Percentiles rank a stretch among this genome's conserved stretches.
phyloP scores from a whole-genome alignment of 768 basidiomycete genomes.

The Pulveroboletus sp. region DNA sequence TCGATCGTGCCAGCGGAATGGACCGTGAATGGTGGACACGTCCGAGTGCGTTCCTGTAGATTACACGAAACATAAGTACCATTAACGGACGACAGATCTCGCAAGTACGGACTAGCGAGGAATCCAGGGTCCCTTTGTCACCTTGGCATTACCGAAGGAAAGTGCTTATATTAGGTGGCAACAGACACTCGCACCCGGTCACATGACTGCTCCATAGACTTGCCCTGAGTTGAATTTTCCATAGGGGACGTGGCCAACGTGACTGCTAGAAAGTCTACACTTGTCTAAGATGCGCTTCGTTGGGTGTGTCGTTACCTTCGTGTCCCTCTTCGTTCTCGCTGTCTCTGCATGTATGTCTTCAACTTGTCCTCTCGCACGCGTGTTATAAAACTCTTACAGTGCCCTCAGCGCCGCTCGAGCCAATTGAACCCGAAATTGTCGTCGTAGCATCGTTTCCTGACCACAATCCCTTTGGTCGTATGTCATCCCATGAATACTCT shows the following conservation, averaged over 20 bases:
- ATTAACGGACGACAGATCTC: too few relatives aligned
- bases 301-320: conserved; percentile 24
- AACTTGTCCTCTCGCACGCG: not conserved
- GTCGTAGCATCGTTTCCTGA: conserved; percentile 60
- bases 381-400: conserved; percentile 2
- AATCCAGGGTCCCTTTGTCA: too few relatives aligned
- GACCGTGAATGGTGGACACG: too few relatives aligned
- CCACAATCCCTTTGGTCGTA: conserved; percentile 72
- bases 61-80: too few relatives aligned
- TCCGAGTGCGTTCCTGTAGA: too few relatives aligned
- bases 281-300: conserved; percentile 33
- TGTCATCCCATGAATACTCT: conserved; percentile 26
- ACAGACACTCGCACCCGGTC: not conserved
- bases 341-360: conserved; percentile 27
- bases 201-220: conserved; percentile 16
- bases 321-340: conserved; percentile 28
- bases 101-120: too few relatives aligned
- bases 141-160: too few relatives aligned
- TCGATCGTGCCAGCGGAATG: too few relatives aligned
- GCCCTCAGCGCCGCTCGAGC: conserved; percentile 25
- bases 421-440: conserved; percentile 50
- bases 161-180: too few relatives aligned
- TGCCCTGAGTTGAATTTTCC: conserved; percentile 25
- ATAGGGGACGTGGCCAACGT: conserved; percentile 24
- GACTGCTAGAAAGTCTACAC: not conserved